phyloP scores from a whole-genome alignment of 2,329 filamentous ascomycete species.

The Thelonectria blattea region DNA sequence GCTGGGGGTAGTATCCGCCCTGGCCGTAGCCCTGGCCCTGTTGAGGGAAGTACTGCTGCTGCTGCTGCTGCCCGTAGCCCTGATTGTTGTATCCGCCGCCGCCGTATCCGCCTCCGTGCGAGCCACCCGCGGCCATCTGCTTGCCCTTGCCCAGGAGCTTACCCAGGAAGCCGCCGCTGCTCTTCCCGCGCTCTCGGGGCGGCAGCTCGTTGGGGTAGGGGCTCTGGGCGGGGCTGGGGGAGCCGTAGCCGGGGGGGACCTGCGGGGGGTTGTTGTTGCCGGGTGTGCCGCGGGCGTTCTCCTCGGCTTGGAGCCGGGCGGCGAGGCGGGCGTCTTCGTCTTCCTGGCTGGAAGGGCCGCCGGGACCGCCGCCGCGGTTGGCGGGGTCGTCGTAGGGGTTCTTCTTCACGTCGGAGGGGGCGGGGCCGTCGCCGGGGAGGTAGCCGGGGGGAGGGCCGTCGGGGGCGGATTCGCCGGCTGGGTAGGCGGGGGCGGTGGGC shows the following conservation, averaged over 20 bases:
- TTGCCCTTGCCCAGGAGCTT: conserved; percentile 59
- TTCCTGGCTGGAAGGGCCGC: conserved; percentile 43
- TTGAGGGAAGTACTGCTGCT: conserved; percentile 37
- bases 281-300: conserved; percentile 68
- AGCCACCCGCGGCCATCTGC: conserved; percentile 38
- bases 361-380: conserved; percentile 42
- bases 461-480: conserved; percentile 51
- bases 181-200: conserved; percentile 47
- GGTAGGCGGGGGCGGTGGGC: conserved; percentile 72
- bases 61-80: conserved; percentile 42
- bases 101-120: conserved; percentile 26
- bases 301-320: conserved; percentile 80
- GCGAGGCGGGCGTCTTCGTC: conserved; percentile 78
- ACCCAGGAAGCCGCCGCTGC: conserved; percentile 54
- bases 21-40: conserved; percentile 36
- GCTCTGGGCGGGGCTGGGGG: conserved; percentile 37
- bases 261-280: conserved; percentile 36
- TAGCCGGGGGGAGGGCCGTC: conserved; percentile 73
- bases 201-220: conserved; percentile 50
- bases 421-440: conserved; percentile 50
- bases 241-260: conserved; percentile 44
- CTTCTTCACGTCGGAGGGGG: conserved; percentile 63
- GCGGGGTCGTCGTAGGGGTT: conserved; percentile 69
- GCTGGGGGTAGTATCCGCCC: conserved; percentile 38
- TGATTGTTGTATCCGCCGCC: conserved; percentile 30